Conservation (phyloP, 306 rosid species). For the Begonia loranthoides region DNA sequence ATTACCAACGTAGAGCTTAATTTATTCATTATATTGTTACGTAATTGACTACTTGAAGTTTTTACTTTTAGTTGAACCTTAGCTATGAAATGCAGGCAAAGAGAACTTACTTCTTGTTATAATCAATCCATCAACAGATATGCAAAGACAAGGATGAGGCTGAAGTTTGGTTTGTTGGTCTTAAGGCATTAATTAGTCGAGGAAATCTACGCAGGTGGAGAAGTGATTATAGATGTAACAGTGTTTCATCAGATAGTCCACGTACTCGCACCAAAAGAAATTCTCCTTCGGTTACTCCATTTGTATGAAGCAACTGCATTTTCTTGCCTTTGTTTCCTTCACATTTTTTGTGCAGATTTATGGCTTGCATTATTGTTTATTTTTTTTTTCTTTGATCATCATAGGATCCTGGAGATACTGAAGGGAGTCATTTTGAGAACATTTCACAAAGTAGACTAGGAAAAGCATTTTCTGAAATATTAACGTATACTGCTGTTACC, state of each 20-base stretch:
- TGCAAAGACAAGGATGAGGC: slow-evolving; percentile 99
- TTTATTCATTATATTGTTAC: too few relatives aligned
- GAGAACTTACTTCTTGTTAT: slow-evolving; percentile 1
- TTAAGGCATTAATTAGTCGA: slow-evolving; percentile 62
- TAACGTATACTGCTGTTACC: slow-evolving; percentile 42
- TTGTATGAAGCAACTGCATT: slow-evolving; percentile 32
- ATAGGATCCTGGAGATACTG: slow-evolving; percentile 65
- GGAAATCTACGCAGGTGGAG: slow-evolving; percentile 42
- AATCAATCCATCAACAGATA: slow-evolving; percentile 47
- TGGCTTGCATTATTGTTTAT: neutral
- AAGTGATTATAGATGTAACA: slow-evolving; percentile 38
- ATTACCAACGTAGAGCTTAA: too few relatives aligned
- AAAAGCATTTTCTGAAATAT: slow-evolving; percentile 66
- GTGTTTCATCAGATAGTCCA: slow-evolving; percentile 40
- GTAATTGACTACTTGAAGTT: too few relatives aligned
- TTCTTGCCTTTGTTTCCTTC: too few relatives aligned
- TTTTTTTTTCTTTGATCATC: slow-evolving; percentile 11
- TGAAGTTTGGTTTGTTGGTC: slow-evolving; percentile 94
- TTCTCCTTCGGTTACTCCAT: slow-evolving; percentile 53
- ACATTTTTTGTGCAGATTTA: too few relatives aligned
- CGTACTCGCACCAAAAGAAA: slow-evolving; percentile 37
- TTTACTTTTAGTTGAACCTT: too few relatives aligned
- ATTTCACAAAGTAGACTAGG: slow-evolving; percentile 45
- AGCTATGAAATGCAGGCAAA: too few relatives aligned
- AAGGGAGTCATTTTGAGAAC: slow-evolving; percentile 30